Percentiles rank a stretch among this genome's conserved stretches.
phyloP scores from a whole-genome alignment of 164 flowering plant species.

The Aristolochia contorta region DNA sequence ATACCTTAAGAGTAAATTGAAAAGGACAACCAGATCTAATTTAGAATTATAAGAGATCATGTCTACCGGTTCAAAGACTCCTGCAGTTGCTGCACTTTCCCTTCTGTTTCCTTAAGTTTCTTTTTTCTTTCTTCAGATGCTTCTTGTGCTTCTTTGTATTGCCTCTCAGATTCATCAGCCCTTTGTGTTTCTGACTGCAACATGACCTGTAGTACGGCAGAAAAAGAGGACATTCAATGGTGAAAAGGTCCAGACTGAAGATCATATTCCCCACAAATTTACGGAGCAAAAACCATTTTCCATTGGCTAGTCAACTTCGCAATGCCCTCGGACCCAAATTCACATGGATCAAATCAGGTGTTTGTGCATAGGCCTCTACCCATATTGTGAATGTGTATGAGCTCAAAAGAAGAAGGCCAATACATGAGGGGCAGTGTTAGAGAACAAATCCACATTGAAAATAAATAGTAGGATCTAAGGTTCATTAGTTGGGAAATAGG shows the following conservation, averaged over 20 bases:
- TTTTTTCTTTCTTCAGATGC: slow-evolving; percentile 46
- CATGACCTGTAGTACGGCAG: slow-evolving; percentile 28
- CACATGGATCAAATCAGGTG: no score
- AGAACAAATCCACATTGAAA: no score
- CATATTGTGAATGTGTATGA: no score
- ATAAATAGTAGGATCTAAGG: no score
- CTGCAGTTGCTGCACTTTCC: slow-evolving; percentile 58
- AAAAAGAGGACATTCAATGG: no score
- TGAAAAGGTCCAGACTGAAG: no score
- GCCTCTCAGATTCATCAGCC: slow-evolving; percentile 48
- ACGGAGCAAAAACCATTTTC: background rate
- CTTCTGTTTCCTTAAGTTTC: slow-evolving; percentile 68
- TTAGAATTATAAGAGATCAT: slow-evolving; percentile 1
- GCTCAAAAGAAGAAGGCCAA: no score
- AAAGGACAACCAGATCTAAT: background rate
- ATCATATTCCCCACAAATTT: background rate
- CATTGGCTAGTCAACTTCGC: no score
- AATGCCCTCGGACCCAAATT: no score
- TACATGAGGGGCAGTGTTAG: no score
- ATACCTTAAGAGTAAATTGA: background rate
- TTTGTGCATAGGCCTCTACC: no score
- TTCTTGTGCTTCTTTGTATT: slow-evolving; percentile 35
- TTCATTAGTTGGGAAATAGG: no score
- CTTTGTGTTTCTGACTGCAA: slow-evolving; percentile 45
- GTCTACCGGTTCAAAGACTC: slow-evolving; percentile 60